Percentiles rank a stretch among this genome's conserved stretches.
Conservation (phyloP, 1,284 basidiomycete genomes). For the Trichosporon sp. region DNA sequence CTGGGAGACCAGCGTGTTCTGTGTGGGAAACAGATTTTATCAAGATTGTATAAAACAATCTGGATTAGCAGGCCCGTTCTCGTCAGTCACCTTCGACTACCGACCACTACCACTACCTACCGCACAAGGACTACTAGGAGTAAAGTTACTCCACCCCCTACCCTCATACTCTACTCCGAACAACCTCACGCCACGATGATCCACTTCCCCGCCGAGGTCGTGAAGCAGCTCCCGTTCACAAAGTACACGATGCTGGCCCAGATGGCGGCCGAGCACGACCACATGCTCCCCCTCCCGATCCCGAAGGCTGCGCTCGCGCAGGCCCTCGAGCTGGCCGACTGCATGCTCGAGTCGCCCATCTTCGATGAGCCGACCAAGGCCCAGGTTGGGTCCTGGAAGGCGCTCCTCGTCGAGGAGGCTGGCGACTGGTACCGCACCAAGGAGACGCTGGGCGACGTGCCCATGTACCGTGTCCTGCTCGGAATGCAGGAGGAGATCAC, state of each 20-base stretch:
- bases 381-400: slow-evolving; percentile 25
- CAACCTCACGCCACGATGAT: slow-evolving; percentile 25
- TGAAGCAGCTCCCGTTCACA: slow-evolving; percentile 32
- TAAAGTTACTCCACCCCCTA: background rate
- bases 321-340: slow-evolving; percentile 31
- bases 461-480: slow-evolving; percentile 32
- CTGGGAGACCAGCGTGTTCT: background rate
- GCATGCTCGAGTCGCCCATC: slow-evolving; percentile 27
- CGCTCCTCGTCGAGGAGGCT: slow-evolving; percentile 26
- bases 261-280: slow-evolving; percentile 27
- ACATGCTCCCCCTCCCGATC: slow-evolving; percentile 28
- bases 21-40: background rate
- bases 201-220: slow-evolving; percentile 28
- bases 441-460: slow-evolving; percentile 20
- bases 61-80: background rate
- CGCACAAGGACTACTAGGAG: background rate
- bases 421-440: slow-evolving; percentile 31
- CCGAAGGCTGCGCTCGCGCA: slow-evolving; percentile 21
- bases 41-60: background rate
- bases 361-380: slow-evolving; percentile 27
- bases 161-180: background rate
- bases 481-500: slow-evolving; percentile 34
- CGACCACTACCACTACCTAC: slow-evolving; percentile 7
- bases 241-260: slow-evolving; percentile 27
- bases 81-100: background rate